Base-by-base conservation (phyloP, 129 eudicot genomes). In the Helianthus annuus region DNA sequence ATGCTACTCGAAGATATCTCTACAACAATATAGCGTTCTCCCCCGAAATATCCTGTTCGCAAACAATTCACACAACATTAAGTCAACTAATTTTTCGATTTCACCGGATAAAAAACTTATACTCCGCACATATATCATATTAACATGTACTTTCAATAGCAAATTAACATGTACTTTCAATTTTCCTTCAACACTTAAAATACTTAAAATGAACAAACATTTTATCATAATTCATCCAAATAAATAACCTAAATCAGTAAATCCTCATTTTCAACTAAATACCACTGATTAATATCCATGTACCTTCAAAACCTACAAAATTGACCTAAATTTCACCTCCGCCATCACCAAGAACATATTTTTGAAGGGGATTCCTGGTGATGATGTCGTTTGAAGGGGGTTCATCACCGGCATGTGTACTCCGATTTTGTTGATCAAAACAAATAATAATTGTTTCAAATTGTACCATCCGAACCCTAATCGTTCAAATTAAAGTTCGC, bases 1-100 rank as follows among this genome's bases (percentile, higher is more conserved):
- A 66, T 48, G 78, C 81, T 66, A 70, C 69, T 74, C 7, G 53
- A 77, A 65, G 16, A 69, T 80, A 83, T 83, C 61, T 77, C 76
- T 71, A 68, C 79, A 73, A 76, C 11, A 45, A 79, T 51, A 56
- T 69, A 17, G n/a, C 22, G 16, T 11, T 63, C 56, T 52, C 27
- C 48, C 46, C 45, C 32, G 40, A 74, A 54, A 32, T 52, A 44
- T 55, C 61, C 48, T 68, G 14, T 49, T 60, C 29, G 46, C 48
- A 76, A 68, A 57, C 46, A 13, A 32, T 32, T 2, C 36, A 32
- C 42, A 45, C 76, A 60, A n/a, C 54, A 75, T n/a, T n/a, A n/a
- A 24, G 48, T 55, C 34, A 52, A 39, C 64, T 13, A 5, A 64
- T 17, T 39, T 52, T 11, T 24, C 16, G 0, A 54, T 27, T 54